Base-by-base conservation (phyloP, 257 asterid species). In the Solanum commersonii region DNA sequence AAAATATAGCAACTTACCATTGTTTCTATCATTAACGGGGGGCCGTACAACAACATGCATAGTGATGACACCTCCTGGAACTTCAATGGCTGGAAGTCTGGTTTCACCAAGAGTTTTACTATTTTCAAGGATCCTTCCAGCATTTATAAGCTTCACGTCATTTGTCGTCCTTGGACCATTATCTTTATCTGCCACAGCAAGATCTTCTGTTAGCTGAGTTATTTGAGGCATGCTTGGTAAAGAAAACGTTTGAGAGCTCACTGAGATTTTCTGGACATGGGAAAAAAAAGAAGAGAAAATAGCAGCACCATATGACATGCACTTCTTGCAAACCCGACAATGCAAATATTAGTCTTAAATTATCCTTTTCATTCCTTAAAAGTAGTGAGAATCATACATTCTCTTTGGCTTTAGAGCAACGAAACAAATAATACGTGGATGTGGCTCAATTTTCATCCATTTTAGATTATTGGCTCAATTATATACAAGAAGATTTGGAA, bases 41-140 rank as follows among this genome's bases (percentile, higher is more conserved):
- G 98, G 98, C 15, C 95, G 95, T 14, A 95, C 94, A 83, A 96
- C 98, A 70, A 95, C 98, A 73, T 91, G 98, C 98, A 96, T 95
- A 78, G 99, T 96, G 88, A 95, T 95, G 89, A 92, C 94, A 86
- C 94, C 95, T 77, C 96, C 98, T 18, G 99, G 96, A 90, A 95
- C 95, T 92, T 95, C 99, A 91, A 92, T 92, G 83, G 93, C 91
- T 10, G 97, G 97, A 87, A 92, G 91, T 56, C 96, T 93, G 27
- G 98, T 95, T 90, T 96, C 99, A 87, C 92, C 93, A 25, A 96
- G 91, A 38, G 98, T 95, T 89, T 89, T 88, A 89, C 93, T 95
- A 82, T 96, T 95, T 91, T 96, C 99, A 71, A 96, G 98, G 87
- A 96, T 96, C 92, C 86, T 95, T 90, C 99, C 99, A 0, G 97